Evolutionary conservation across 2,329 filamentous ascomycete species (phyloP).

Genomic region (Trichoderma sp.): DNA sequence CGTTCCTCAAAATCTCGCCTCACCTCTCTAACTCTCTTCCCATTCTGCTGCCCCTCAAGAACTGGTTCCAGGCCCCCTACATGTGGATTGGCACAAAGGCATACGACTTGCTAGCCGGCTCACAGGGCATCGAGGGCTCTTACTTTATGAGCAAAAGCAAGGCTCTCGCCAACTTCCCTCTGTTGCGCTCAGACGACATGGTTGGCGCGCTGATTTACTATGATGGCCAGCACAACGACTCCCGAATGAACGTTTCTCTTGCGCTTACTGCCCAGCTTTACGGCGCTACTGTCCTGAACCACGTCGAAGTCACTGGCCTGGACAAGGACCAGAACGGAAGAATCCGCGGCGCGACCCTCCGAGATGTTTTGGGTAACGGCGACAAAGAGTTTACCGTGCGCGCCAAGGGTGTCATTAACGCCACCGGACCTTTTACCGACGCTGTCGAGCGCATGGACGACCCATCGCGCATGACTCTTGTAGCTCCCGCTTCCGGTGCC

Average conservation of each 20-base stretch:
- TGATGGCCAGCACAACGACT: constrained; percentile 83
- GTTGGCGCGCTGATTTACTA: constrained; percentile 82
- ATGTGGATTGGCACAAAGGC: constrained; percentile 70
- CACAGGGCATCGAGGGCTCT: constrained; percentile 78
- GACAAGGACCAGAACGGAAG: constrained; percentile 68
- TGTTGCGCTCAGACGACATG: constrained; percentile 70
- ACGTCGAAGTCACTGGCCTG: constrained; percentile 73
- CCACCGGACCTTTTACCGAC: constrained; percentile 79
- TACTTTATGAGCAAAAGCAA: constrained; percentile 78
- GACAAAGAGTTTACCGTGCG: constrained; percentile 64
- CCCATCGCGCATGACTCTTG: constrained; percentile 64
- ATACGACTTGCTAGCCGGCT: constrained; percentile 78
- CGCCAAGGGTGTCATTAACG: constrained; percentile 80
- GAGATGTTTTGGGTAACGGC: constrained; percentile 55
- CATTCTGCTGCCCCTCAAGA: constrained; percentile 78
- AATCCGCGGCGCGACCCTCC: constrained; percentile 61
- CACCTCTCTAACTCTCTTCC: constrained; percentile 79
- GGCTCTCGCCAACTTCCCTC: constrained; percentile 73
- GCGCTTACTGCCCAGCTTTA: constrained; percentile 78
- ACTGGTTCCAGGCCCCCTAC: constrained; percentile 80
- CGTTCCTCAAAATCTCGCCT: constrained; percentile 78
- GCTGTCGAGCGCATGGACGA: constrained; percentile 80
- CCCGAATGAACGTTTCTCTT: constrained; percentile 81
- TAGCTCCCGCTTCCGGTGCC: constrained; percentile 77
- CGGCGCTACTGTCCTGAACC: constrained; percentile 76